phyloP scores from a whole-genome alignment of 805 yeast genomes.

The Candida verbasci region DNA sequence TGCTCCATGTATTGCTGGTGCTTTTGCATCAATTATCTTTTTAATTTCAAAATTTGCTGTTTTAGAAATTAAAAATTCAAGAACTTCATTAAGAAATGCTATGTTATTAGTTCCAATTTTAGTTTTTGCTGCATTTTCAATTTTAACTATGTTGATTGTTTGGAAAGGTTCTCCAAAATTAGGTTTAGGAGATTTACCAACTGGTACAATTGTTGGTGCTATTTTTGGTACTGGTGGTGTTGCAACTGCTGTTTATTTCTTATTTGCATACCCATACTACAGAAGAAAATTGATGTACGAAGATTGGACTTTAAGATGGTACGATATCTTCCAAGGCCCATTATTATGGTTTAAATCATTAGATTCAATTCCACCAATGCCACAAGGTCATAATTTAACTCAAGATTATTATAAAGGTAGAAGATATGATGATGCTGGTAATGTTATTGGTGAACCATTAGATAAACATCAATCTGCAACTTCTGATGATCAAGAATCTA shows the following conservation, averaged over 20 bases:
- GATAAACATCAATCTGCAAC: slow-evolving; percentile 1
- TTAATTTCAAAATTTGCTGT: slow-evolving; percentile 56
- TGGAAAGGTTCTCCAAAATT: slow-evolving; percentile 79
- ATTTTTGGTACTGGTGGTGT: slow-evolving; percentile 63
- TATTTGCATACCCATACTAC: slow-evolving; percentile 59
- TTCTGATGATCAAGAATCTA: background rate
- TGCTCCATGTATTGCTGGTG: slow-evolving; percentile 70
- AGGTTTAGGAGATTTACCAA: slow-evolving; percentile 48
- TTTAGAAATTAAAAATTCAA: slow-evolving; percentile 49
- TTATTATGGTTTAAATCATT: slow-evolving; percentile 47
- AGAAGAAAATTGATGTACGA: slow-evolving; percentile 54
- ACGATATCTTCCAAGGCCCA: slow-evolving; percentile 57
- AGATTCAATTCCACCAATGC: slow-evolving; percentile 63
- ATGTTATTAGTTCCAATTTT: slow-evolving; percentile 55
- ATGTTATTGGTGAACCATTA: slow-evolving; percentile 5
- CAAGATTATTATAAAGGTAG: slow-evolving; percentile 67
- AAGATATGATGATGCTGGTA: slow-evolving; percentile 26
- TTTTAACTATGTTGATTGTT: slow-evolving; percentile 71
- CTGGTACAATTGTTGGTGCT: slow-evolving; percentile 52
- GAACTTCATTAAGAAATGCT: slow-evolving; percentile 47
- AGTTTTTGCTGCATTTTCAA: slow-evolving; percentile 55
- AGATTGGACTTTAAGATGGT: slow-evolving; percentile 65
- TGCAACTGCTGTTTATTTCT: slow-evolving; percentile 46
- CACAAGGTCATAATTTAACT: slow-evolving; percentile 50
- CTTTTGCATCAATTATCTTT: slow-evolving; percentile 55